A percentile compares a stretch with the other conserved stretches of the same genome.
Evolutionary conservation across 163 green algal species (phyloP).

Genomic region (Prototheca cutis): DNA sequence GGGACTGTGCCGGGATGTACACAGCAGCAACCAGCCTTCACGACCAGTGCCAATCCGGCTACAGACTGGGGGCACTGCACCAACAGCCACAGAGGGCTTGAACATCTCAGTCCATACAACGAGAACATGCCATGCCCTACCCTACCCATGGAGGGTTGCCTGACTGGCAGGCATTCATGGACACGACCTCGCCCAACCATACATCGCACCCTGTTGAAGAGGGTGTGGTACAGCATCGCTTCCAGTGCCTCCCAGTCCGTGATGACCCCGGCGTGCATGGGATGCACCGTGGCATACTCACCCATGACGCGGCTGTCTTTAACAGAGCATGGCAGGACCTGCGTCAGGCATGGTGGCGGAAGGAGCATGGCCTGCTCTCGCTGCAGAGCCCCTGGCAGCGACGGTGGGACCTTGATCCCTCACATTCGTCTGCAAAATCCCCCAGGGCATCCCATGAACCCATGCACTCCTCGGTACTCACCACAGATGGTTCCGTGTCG

Average conservation of each 20-base stretch:
- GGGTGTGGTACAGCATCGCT: constrained; percentile 5
- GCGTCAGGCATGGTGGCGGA: too few relatives aligned
- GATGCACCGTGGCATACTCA: not conserved
- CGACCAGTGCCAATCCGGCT: not conserved
- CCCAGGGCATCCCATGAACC: not conserved
- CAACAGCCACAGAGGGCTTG: too few relatives aligned
- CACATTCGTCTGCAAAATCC: not conserved
- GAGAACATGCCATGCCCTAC: too few relatives aligned
- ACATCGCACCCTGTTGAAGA: constrained; percentile 12
- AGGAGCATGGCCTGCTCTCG: too few relatives aligned
- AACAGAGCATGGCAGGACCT: not conserved
- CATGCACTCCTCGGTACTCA: not conserved
- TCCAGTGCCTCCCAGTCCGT: constrained; percentile 21
- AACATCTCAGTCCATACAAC: too few relatives aligned
- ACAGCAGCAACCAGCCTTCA: too few relatives aligned
- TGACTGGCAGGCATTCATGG: too few relatives aligned
- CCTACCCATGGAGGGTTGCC: too few relatives aligned
- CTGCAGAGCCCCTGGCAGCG: too few relatives aligned
- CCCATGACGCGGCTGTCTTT: not conserved
- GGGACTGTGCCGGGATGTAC: too few relatives aligned
- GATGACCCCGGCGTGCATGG: constrained; percentile 6
- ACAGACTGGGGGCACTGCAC: not conserved
- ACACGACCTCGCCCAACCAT: too few relatives aligned
- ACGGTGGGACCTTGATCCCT: too few relatives aligned
- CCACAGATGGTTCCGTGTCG: constrained; percentile 11